Conservation (phyloP, 2,329 filamentous ascomycete species). For the Acrocalymma vagum region DNA sequence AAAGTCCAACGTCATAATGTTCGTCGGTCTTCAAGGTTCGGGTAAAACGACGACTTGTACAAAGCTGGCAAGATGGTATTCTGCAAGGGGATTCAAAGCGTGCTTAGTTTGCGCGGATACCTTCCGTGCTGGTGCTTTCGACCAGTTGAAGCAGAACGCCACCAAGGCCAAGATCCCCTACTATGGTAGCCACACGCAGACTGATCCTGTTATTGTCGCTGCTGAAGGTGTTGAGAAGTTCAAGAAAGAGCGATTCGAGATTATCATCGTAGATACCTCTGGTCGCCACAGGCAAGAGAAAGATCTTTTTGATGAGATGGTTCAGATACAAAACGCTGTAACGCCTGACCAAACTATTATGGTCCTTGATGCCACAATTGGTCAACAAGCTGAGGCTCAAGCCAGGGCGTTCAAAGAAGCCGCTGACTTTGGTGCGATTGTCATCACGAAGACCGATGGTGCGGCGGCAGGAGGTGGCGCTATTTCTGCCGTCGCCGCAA, state of each 20-base stretch:
- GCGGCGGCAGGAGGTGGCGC: conserved; percentile 95
- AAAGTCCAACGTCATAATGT: conserved; percentile 98
- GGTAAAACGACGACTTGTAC: conserved; percentile 99
- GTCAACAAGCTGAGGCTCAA: conserved; percentile 93
- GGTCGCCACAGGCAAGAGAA: conserved; percentile 94
- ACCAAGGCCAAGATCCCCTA: conserved; percentile 99
- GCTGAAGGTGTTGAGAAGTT: conserved; percentile 98
- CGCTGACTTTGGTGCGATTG: conserved; percentile 96
- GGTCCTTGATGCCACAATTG: conserved; percentile 95
- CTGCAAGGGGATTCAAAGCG: conserved; percentile 89
- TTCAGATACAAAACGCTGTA: conserved; percentile 91
- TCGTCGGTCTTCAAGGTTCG: conserved; percentile 95
- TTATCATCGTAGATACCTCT: conserved; percentile 98
- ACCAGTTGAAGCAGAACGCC: conserved; percentile 98
- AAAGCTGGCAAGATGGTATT: conserved; percentile 94
- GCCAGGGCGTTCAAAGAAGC: conserved; percentile 97
- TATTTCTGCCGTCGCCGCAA: conserved; percentile 96
- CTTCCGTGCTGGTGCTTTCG: conserved; percentile 97
- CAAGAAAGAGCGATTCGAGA: conserved; percentile 97
- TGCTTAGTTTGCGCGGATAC: conserved; percentile 98
- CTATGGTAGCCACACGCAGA: conserved; percentile 95
- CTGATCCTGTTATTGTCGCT: conserved; percentile 91
- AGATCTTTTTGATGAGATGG: conserved; percentile 96
- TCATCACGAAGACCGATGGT: conserved; percentile 98
- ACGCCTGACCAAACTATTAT: conserved; percentile 97